Evolutionary conservation across 2,329 filamentous ascomycete species (phyloP), one percentile per base, ranked within the genome.

Genomic region (Diaporthe capsici): DNA sequence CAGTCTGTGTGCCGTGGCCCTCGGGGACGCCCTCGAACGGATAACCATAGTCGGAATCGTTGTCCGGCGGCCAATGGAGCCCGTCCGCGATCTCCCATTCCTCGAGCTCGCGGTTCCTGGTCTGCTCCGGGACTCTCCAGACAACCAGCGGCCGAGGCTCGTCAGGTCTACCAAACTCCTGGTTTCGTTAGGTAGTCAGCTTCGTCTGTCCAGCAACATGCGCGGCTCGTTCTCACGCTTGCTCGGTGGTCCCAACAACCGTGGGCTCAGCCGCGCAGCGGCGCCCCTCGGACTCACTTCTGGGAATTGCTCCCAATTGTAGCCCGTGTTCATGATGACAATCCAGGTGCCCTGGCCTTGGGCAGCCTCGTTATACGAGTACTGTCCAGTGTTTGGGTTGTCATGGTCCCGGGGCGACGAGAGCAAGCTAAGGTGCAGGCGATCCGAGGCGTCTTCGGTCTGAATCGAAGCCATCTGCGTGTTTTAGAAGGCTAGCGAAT

Each of bases 1-100:
- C 70, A 13, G 51, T 58, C 68, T 73, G 68, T 6, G 60, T 75
- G 10, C 74, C 74, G 17, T 75, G 70, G 20, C 74, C 74, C 74
- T 72, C 70, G 15, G 74, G 74, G 0, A 58, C 70, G 5, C 74
- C 74, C 5, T 72, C 70, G 20, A 67, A 72, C 0, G 74, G 74
- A 4, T 73, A 31, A n/a, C 68, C 74, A 20, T 68, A 28, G 68
- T 75, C 74, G 2, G 22, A 22, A 4, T 34, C 8, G 31, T 75
- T 42, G 28, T 73, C 42, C 6, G 74, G 68, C 12, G 63, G 25
- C 42, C 53, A 73, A 17, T 68, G 70, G 4, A 67, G 53, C 3
- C 74, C 74, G 20, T 7, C 44, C 0, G 13, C 39, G 17, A 58
- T 44, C 42, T 75, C 68, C 0, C 53, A 10, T 17, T 51, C 58